phyloP scores from a whole-genome alignment of 2,329 filamentous ascomycete genomes.

The Aspergillus pseudotamarii region DNA sequence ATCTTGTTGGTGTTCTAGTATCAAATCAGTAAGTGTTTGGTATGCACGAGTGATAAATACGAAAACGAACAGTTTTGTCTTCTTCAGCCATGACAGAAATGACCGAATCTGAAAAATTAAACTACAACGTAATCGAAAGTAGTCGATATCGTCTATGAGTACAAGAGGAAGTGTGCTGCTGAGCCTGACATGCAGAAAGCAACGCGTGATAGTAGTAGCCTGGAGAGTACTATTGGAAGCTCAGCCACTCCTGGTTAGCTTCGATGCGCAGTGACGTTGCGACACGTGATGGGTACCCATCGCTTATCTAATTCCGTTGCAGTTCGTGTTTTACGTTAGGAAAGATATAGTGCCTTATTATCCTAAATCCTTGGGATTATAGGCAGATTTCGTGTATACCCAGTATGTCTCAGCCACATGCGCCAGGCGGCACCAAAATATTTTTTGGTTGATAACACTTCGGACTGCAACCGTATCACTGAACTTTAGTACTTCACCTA shows the following conservation, averaged over 20 bases:
- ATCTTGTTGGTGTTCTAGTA: conserved; percentile 42
- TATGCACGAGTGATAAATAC: conserved; percentile 11
- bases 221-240: conserved; percentile 9
- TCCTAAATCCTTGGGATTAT: not conserved
- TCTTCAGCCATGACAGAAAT: conserved; percentile 37
- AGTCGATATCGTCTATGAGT: conserved; percentile 15
- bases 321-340: not conserved
- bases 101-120: not conserved
- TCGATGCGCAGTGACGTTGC: conserved; percentile 22
- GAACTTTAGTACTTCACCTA: not conserved
- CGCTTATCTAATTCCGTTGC: not conserved
- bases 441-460: not conserved
- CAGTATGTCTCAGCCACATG: conserved; percentile 12
- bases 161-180: conserved; percentile 23
- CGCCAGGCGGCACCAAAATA: not conserved
- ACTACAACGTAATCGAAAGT: not conserved
- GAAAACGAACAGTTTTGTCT: conserved; percentile 36
- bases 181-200: conserved; percentile 27
- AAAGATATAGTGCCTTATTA: not conserved
- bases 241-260: conserved; percentile 16
- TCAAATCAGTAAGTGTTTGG: conserved; percentile 17
- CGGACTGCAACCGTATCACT: not conserved
- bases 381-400: not conserved
- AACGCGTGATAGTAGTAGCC: conserved; percentile 5
- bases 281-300: conserved; percentile 16